Evolutionary conservation across 495 filamentous ascomycete genomes (phyloP).

Genomic region (Penicillium soppii): DNA sequence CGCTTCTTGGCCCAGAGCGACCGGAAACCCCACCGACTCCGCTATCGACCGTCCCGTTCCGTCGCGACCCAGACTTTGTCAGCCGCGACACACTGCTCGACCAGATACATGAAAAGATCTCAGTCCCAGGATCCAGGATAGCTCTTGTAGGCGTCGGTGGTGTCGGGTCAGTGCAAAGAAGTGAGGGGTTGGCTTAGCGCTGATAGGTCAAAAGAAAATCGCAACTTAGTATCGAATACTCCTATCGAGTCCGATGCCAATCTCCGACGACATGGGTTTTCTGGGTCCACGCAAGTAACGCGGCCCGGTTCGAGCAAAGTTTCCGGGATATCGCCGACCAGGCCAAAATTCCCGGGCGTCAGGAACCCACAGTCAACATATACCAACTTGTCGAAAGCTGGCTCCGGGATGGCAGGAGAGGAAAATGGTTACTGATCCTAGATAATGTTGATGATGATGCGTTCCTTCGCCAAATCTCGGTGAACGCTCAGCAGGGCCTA

Average conservation of each 20-base stretch:
- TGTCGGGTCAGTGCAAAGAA: neutral
- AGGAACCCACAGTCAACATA: neutral
- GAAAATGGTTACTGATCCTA: neutral
- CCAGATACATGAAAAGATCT: too few species aligned
- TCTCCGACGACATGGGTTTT: neutral
- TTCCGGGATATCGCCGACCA: neutral
- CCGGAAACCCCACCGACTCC: too few species aligned
- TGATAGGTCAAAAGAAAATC: neutral
- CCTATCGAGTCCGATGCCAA: neutral
- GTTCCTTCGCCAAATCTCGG: neutral
- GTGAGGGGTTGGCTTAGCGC: neutral
- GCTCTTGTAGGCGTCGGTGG: too few species aligned
- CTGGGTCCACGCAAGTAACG: neutral
- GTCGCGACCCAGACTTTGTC: too few species aligned
- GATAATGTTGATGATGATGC: neutral
- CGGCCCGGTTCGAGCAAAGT: neutral
- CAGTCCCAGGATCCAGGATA: too few species aligned
- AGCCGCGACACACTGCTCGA: too few species aligned
- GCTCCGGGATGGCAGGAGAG: neutral
- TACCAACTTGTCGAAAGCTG: neutral
- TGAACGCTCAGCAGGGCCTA: neutral
- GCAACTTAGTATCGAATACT: neutral
- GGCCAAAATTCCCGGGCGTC: neutral
- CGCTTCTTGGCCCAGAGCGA: too few species aligned
- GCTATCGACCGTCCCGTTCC: too few species aligned